Evolutionary conservation across 305 asterid genomes (phyloP).

Genomic region (Caryopteris hybrid): DNA sequence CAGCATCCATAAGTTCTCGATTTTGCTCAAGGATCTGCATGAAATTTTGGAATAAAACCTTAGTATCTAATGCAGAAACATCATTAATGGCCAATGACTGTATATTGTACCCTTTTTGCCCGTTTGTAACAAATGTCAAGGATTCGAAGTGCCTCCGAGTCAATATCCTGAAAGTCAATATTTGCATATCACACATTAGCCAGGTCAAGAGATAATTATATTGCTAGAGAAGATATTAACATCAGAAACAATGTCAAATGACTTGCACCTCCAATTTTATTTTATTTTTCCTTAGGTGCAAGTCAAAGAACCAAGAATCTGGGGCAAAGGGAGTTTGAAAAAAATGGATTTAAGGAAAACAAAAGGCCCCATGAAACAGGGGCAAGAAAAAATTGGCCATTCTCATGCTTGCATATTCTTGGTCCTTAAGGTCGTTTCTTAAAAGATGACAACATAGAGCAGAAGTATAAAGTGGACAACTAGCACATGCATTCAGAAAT

Average conservation of each 20-base stretch:
- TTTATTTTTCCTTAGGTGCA: neutral
- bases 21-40: conserved; percentile 72
- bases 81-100: neutral
- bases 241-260: no score
- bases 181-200: neutral
- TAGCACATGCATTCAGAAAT: neutral
- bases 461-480: neutral
- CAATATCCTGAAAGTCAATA: conserved; percentile 59
- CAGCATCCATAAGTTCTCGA: conserved; percentile 66
- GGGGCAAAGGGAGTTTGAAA: neutral
- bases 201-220: neutral
- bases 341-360: neutral
- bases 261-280: neutral
- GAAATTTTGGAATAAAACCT: neutral
- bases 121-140: conserved; percentile 66
- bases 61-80: neutral
- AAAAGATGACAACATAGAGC: neutral
- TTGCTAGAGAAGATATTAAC: no score
- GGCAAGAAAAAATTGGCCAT: neutral
- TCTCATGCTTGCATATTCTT: neutral
- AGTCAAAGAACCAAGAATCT: neutral
- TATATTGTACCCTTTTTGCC: conserved; percentile 59
- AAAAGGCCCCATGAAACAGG: no score
- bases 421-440: no score
- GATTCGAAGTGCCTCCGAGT: conserved; percentile 67